Evolutionary conservation across 176 grass and related monocot species (phyloP), one percentile per base, ranked within the genome.

Genomic region (Aegilops sharonensis): DNA sequence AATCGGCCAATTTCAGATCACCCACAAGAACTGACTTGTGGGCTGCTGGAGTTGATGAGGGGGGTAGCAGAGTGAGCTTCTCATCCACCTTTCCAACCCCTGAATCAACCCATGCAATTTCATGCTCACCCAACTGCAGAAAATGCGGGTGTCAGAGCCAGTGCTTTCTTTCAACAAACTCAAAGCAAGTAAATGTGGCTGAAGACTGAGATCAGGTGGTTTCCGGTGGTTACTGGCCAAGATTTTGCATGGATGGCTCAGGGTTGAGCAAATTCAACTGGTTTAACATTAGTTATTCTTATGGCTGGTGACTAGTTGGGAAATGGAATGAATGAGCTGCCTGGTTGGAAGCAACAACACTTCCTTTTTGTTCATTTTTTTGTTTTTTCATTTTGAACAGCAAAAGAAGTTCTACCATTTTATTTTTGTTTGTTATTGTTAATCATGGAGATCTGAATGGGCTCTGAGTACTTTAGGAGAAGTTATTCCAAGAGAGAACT

Each of bases 11-110:
- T 80, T 95, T 98, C 61, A 98, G 59, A 90, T 95, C 95, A 78
- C 95, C 95, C 57, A 98, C 91, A 17, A 92, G 93, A 83, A 98
- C 95, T 54, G 95, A 92, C 50, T 98, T 98, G 81, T 98, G 95
- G 70, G 81, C 35, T 89, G 93, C 84, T 11, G 91, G 90, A 6
- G 66, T 75, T 60, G 91, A 91, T 17, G 91, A 85, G 10, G 88
- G 89, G 43, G 95, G 90, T n/a, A 93, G 75, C 27, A 98, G 81
- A 74, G 82, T 92, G 78, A 95, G 88, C 81, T 90, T 98, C 42
- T 95, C 89, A 42, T 91, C 71, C 64, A 77, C 84, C 77, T 91
- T 95, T 86, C 93, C 93, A 50, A 93, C 84, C 79, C 90, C 87
- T 15, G 93, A 89, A 92, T 98, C 93, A 8, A 92, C 56, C 95